Conservation (phyloP, 306 rosid genomes). For the Cicer judaicum region DNA sequence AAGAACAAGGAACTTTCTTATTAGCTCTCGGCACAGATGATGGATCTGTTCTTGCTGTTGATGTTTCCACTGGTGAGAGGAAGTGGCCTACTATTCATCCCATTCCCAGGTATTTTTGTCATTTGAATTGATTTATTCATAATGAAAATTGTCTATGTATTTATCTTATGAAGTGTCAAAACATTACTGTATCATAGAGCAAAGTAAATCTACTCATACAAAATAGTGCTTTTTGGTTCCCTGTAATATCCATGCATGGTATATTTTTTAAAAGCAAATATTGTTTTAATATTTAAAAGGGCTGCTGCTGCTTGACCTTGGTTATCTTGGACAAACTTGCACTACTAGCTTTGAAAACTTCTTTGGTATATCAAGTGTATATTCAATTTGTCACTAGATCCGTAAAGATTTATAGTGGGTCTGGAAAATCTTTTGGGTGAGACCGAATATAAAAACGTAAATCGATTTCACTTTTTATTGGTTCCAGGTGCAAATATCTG, state of each 20-base stretch:
- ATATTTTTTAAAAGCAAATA: neutral
- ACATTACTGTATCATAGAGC: neutral
- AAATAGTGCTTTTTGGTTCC: neutral
- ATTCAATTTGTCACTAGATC: conserved; percentile 12
- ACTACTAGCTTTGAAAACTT: conserved; percentile 18
- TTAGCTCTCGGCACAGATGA: conserved; percentile 52
- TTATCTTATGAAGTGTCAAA: conserved; percentile 6
- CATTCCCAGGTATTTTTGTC: conserved; percentile 49
- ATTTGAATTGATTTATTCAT: conserved; percentile 21
- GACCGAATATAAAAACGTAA: conserved; percentile 19
- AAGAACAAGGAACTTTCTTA: conserved; percentile 53
- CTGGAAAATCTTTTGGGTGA: neutral
- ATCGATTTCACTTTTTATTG: conserved; percentile 3
- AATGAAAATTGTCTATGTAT: neutral
- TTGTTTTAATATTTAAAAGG: conserved; percentile 22
- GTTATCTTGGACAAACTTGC: conserved; percentile 11
- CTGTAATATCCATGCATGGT: neutral
- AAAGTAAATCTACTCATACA: conserved; percentile 30
- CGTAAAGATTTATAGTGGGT: neutral
- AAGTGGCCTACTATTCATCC: conserved; percentile 53
- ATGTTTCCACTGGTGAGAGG: conserved; percentile 53
- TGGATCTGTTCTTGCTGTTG: conserved; percentile 52
- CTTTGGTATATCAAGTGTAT: conserved; percentile 1
- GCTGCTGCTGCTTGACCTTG: conserved; percentile 16
- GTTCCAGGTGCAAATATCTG: neutral